These are phyloP conservation scores for Biscogniauxia mediterranea DNA, from an alignment of 2,329 filamentous ascomycete species.

Conservation along the genomic window DNA sequence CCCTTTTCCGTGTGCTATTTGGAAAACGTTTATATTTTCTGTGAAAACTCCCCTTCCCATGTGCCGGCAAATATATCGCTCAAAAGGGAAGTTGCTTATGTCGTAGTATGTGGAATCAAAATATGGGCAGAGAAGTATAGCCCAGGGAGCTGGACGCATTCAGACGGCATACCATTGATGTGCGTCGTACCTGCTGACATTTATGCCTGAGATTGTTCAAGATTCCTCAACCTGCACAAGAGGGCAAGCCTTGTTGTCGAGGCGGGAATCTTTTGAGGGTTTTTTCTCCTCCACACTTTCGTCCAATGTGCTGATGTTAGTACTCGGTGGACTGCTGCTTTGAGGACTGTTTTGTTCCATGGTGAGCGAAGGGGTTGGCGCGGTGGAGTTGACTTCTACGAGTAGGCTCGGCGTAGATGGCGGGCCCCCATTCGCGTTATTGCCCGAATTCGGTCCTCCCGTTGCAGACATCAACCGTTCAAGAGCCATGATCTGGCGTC, in stretches of 20 bases:
- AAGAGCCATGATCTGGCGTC: conserved; percentile 65
- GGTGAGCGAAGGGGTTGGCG: conserved; percentile 65
- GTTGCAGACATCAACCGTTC: conserved; percentile 51
- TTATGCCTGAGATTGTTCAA: neutral
- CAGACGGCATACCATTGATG: neutral
- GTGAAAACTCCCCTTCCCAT: neutral
- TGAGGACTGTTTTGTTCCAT: conserved; percentile 69
- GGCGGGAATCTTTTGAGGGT: conserved; percentile 10
- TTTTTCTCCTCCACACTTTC: conserved; percentile 33
- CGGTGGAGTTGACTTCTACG: conserved; percentile 50
- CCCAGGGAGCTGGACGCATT: too few relatives aligned
- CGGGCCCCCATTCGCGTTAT: conserved; percentile 24
- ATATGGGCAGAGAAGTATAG: too few relatives aligned
- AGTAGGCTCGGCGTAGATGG: conserved; percentile 39
- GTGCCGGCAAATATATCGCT: neutral
- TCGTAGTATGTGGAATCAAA: neutral
- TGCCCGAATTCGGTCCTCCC: conserved; percentile 3
- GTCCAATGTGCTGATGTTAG: conserved; percentile 54
- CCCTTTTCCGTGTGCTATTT: neutral
- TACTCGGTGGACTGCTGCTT: conserved; percentile 64
- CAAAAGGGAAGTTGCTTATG: neutral
- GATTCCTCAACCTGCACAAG: conserved; percentile 18
- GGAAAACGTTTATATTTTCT: neutral
- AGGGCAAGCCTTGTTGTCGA: conserved; percentile 10
- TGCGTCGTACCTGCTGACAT: neutral